Base-by-base conservation (phyloP, 1,284 basidiomycete species). In the Tilletia walkeri region DNA sequence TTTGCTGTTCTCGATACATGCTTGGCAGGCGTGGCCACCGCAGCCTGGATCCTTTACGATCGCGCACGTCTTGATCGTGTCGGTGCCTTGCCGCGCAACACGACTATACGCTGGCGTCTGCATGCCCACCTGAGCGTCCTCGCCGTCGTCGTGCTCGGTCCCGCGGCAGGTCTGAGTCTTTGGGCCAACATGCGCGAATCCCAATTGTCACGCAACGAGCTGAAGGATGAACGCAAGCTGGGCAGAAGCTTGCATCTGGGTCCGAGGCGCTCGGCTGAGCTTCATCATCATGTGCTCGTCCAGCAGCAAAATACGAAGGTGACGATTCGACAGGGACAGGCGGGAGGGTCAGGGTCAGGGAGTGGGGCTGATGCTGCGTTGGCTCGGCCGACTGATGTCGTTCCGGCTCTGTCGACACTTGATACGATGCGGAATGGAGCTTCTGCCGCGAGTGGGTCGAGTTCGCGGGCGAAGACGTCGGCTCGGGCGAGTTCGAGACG, bases 231-330 rank as follows among this genome's bases (percentile, higher is more conserved):
- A 18, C 50, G 50, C 16, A 53, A 24, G 50, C 20, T 53, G 50
- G 50, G 50, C 50, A 18, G 50, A 24, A 18, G 50, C 16, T 18
- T 53, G 10, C 50, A 53, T 53, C 50, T 53, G 1, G 50, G 50
- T 5, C 50, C 18, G 10, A 10, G 50, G 16, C 50, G 50, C 41
- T 18, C 50, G 50, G 50, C 50, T 7, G 50, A 53, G 50, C 16
- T 53, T 10, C 16, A 53, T 7, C 50, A 53, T 18, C 50, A 24
- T 18, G 50, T 53, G 1, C 50, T 24, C 1, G 50, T 53, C 12
- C 50, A 53, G 50, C 50, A 53, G 16, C 50, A 53, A 4, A 53
- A 18, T 2, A 53, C 50, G 50, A 53, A 53, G 50, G 50, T 53
- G 50, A 53, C 50, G 10, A 53, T 53, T 53, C 50, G 50, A 18